Base-by-base conservation (phyloP, 2,329 filamentous ascomycete species). In the Fusarium guadeloupense region DNA sequence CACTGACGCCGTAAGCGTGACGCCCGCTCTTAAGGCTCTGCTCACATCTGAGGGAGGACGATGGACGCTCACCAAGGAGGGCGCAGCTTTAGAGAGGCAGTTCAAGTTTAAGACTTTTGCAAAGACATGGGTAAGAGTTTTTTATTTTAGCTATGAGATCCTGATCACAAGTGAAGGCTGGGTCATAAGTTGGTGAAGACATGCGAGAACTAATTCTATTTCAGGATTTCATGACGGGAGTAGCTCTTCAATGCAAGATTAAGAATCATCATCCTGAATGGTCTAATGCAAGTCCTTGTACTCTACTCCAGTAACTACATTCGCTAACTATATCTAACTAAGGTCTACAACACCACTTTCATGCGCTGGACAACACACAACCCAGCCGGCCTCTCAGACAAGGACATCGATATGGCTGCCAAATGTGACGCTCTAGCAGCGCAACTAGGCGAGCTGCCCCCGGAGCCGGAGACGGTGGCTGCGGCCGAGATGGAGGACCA, bases 161-260 rank as follows among this genome's bases (percentile, higher is more conserved):
- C 8, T 25, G 12, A 8, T 26, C 3, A 21, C 6, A 14, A 20
- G 35, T 9, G 5, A 7, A 13, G 21, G 19, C 17, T 34, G 10
- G 25, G 19, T 21, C 8, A 26, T 9, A 25, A 21, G 21, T 39
- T 4, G 12, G 23, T 20, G 4, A 39, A 25, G 2, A n/a, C n/a
- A n/a, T n/a, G n/a, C n/a, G 7, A 14, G 6, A 23, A 30, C 62
- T 67, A 41, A 66, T n/a, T 23, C 26, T 8, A 16, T 7, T 7
- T n/a, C 59, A 89, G 87, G 87, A 88, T 62, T 92, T 92, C 75
- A 91, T 92, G 89, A 89, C 87, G n/a, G 81, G 81, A 3, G 83
- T 92, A 13, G 86, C 89, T 10, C 76, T 87, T 26, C 83, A 91
- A 68, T 90, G 88, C 75, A 89, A 89, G 69, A 72, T 84, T 31